Percentiles rank a stretch among this genome's conserved stretches.
phyloP scores from a whole-genome alignment of 176 grass and related monocot genomes.

The Paspalum notatum region DNA sequence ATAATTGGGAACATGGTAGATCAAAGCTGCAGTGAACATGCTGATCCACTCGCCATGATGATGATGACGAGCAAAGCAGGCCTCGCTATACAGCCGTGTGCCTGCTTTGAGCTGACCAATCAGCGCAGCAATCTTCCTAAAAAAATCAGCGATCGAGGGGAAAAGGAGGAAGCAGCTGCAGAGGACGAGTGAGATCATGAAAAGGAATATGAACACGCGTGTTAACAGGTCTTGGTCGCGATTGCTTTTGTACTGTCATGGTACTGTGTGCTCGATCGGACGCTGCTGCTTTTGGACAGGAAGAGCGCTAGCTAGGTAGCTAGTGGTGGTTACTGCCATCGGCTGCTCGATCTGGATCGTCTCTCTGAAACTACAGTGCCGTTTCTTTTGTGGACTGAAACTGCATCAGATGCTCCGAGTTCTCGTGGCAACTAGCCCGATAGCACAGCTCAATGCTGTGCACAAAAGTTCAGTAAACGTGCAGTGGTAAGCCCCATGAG shows the following conservation, averaged over 20 bases:
- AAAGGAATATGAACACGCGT: slow-evolving; percentile 36
- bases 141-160: too few species aligned
- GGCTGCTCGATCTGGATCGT: not conserved
- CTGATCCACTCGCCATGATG: slow-evolving; percentile 35
- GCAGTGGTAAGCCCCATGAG: not conserved
- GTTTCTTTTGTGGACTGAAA: not conserved
- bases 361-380: not conserved
- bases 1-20: not conserved
- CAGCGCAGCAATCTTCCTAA: not conserved
- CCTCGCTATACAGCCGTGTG: not conserved
- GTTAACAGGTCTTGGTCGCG: not conserved
- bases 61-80: slow-evolving; percentile 23
- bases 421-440: not conserved
- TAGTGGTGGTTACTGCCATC: not conserved
- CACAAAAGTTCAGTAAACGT: not conserved
- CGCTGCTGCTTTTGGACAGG: slow-evolving; percentile 6
- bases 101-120: slow-evolving; percentile 26
- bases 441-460: not conserved
- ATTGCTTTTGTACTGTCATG: not conserved
- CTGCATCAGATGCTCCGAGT: not conserved
- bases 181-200: slow-evolving; percentile 17
- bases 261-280: not conserved
- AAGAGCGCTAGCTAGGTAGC: not conserved
- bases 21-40: slow-evolving; percentile 33
- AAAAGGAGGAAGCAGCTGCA: not conserved